A percentile compares a stretch with the other conserved stretches of the same genome.
Evolutionary conservation across 768 basidiomycete genomes (phyloP).

Genomic region (Chalciporus piperatus): DNA sequence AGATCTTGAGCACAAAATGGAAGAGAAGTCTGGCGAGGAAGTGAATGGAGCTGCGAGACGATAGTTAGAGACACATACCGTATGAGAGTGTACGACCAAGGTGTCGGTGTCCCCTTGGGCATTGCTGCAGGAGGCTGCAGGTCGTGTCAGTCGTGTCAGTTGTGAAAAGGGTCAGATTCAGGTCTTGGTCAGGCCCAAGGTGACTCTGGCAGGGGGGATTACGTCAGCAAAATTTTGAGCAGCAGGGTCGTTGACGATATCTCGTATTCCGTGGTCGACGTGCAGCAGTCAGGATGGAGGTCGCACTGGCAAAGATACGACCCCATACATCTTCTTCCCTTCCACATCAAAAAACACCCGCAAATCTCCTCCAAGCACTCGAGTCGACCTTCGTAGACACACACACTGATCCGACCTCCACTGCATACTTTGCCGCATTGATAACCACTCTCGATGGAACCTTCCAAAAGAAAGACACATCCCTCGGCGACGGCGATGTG

Average conservation of each 20-base stretch:
- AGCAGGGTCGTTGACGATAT: too few species aligned
- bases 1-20: slow-evolving; percentile 83
- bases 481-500: slow-evolving; percentile 71
- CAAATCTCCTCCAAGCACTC: slow-evolving; percentile 78
- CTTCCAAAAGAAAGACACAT: slow-evolving; percentile 54
- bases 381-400: slow-evolving; percentile 79
- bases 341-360: slow-evolving; percentile 87
- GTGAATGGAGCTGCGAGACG: slow-evolving; percentile 1
- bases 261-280: background rate
- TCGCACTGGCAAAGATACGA: slow-evolving; percentile 78
- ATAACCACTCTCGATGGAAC: slow-evolving; percentile 81
- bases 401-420: slow-evolving; percentile 63
- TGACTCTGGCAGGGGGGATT: too few species aligned
- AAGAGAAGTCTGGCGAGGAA: slow-evolving; percentile 53
- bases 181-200: too few species aligned
- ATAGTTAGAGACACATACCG: slow-evolving; percentile 40
- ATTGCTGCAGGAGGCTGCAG: slow-evolving; percentile 30
- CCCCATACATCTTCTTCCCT: slow-evolving; percentile 79
- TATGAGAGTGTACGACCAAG: slow-evolving; percentile 68
- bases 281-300: slow-evolving; percentile 45
- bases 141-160: background rate
- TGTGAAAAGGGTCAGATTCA: too few species aligned
- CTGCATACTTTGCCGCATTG: slow-evolving; percentile 94
- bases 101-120: slow-evolving; percentile 40
- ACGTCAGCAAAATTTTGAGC: slow-evolving; percentile 36